Evolutionary conservation across 805 yeast genomes (phyloP).

Genomic region (Wickerhamiella vanderwaltii): DNA sequence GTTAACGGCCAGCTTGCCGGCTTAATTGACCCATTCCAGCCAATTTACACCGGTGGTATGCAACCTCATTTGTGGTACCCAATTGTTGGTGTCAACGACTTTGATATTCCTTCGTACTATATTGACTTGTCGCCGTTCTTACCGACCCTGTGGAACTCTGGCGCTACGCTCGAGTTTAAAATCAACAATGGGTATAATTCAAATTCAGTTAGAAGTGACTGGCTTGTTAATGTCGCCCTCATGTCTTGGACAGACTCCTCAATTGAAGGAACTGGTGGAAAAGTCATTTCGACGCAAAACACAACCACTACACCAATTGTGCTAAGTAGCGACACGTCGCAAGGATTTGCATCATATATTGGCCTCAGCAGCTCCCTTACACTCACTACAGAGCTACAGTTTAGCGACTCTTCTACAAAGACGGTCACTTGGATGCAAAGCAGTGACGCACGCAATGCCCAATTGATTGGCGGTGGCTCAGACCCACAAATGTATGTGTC

Average conservation of each 20-base stretch:
- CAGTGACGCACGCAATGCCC: constrained; percentile 1
- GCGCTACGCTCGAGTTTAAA: constrained; percentile 39
- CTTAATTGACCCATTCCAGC: constrained; percentile 55
- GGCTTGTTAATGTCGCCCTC: constrained; percentile 27
- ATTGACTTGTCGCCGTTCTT: constrained; percentile 59
- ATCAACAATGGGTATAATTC: constrained; percentile 30
- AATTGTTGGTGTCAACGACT: constrained; percentile 60
- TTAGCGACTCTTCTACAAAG: not conserved
- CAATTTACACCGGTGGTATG: constrained; percentile 68
- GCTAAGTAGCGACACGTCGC: not conserved
- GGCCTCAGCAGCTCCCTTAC: not conserved
- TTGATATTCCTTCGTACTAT: constrained; percentile 58
- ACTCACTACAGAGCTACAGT: not conserved
- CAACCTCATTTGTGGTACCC: constrained; percentile 76
- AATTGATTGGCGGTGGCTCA: not conserved
- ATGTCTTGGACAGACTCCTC: constrained; percentile 24
- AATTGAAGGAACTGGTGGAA: constrained; percentile 21
- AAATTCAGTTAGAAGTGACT: constrained; percentile 19
- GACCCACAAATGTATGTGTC: constrained; percentile 1
- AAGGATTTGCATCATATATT: not conserved
- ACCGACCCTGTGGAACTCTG: constrained; percentile 53
- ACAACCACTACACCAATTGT: not conserved
- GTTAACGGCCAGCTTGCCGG: constrained; percentile 49
- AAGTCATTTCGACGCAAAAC: constrained; percentile 1
- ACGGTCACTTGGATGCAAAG: constrained; percentile 4